Evolutionary conservation across 2,329 filamentous ascomycete genomes (phyloP), one percentile per base, ranked within the genome.

Genomic region (Periconia sp.): DNA sequence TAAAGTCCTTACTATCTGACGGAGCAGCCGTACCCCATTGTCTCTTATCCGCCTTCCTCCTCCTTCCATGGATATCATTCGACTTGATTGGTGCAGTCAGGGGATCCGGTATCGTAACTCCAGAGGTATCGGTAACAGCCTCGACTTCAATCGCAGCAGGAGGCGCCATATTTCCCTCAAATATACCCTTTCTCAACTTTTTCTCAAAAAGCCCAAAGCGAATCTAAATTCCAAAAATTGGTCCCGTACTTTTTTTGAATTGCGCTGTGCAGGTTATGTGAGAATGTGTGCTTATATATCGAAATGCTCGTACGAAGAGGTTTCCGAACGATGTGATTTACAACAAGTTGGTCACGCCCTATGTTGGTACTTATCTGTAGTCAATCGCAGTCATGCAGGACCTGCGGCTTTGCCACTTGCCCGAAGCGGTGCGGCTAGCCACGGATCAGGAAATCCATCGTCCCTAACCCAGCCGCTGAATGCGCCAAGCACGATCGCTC

Each of bases 1-100:
- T 94, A 73, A 95, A 96, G 76, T 88, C 84, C 59, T 92, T 87
- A 68, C 88, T 89, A 69, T 86, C 85, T 2, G 87, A 86, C 36
- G 81, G 79, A 8, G 90, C 88, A 22, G 92, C 92, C 33, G 89
- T 81, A 25, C 87, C 87, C 88, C 50, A 88, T 78, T 72, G 68
- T 26, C 94, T 76, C 59, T 82, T 84, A 3, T 86, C 87, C n/a
- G 83, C 80, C 60, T 87, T 88, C 48, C 79, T 80, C 35, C 92
- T 82, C 55, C 87, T 78, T 26, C 81, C 82, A 40, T 80, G 70
- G 43, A 95, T 83, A 48, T 83, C 83, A 56, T 85, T 80, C 63
- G 89, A 68, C 21, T 60, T 52, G n/a, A 72, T 55, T 5, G 65
- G 64, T 17, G 57, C 70, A 30, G 83, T 85, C 60, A 90, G 74